Percentiles rank a stretch among this genome's conserved stretches.
Evolutionary conservation across 805 yeast species (phyloP).

Genomic region (Metschnikowia arizonensis): DNA sequence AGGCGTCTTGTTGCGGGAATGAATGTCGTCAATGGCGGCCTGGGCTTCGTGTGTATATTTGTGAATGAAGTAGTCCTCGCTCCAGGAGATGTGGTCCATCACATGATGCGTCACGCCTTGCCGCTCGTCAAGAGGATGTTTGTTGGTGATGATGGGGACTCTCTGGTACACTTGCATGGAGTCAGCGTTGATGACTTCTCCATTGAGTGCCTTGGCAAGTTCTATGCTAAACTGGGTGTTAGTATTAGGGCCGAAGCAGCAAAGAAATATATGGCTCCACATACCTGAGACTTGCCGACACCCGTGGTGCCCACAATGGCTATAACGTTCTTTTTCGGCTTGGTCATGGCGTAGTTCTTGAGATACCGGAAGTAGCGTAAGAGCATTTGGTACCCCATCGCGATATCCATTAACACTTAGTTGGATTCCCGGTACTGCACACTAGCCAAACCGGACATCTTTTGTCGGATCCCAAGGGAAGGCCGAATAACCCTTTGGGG

Average conservation of each 20-base stretch:
- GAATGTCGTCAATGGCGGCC: conserved; percentile 58
- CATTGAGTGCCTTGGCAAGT: conserved; percentile 69
- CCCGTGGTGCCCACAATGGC: conserved; percentile 92
- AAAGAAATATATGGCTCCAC: too few species aligned
- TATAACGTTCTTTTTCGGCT: conserved; percentile 41
- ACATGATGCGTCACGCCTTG: conserved; percentile 79
- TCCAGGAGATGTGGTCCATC: conserved; percentile 79
- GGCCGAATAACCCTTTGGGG: conserved; percentile 13
- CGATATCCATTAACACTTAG: not conserved
- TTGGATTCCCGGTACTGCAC: not conserved
- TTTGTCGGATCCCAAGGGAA: conserved; percentile 2
- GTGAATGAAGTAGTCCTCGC: conserved; percentile 76
- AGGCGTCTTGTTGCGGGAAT: conserved; percentile 66
- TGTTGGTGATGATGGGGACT: conserved; percentile 77
- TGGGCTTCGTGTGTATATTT: conserved; percentile 72
- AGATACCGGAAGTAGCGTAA: conserved; percentile 18
- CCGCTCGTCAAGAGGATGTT: conserved; percentile 80
- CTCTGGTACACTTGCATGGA: conserved; percentile 92
- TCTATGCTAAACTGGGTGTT: conserved; percentile 58
- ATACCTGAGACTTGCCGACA: conserved; percentile 84
- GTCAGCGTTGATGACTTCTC: conserved; percentile 93
- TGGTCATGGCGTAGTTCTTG: conserved; percentile 28
- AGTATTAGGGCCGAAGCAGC: not conserved
- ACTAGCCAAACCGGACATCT: not conserved
- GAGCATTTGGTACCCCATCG: conserved; percentile 9